These are phyloP conservation scores for Apiotrichum sp. DNA, from an alignment of 1,284 basidiomycete species.

Conservation along the genomic window DNA sequence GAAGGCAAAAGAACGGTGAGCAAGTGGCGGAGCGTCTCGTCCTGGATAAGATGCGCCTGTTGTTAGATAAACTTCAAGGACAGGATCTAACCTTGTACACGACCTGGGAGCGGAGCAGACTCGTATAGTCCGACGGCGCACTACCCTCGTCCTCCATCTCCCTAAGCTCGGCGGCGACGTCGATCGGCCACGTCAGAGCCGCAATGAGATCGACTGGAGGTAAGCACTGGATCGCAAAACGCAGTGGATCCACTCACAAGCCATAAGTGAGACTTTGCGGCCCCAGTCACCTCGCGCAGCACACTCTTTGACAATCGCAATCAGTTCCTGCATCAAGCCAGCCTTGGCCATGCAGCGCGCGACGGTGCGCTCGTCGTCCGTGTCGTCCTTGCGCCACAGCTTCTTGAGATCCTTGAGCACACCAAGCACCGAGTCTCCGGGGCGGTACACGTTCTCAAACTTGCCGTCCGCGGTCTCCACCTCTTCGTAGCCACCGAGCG, in stretches of 20 bases:
- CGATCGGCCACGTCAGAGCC: constrained; percentile 95
- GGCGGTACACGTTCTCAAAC: constrained; percentile 58
- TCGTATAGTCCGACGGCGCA: constrained; percentile 75
- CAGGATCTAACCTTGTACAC: constrained; percentile 65
- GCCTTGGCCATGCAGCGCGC: constrained; percentile 83
- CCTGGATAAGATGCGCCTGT: constrained; percentile 54
- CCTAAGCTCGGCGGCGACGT: constrained; percentile 82
- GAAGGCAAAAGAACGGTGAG: constrained; percentile 64
- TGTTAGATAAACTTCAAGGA: not conserved
- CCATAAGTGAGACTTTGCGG: constrained; percentile 69
- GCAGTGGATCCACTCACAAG: constrained; percentile 49
- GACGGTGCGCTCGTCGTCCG: constrained; percentile 87
- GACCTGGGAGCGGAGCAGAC: constrained; percentile 69
- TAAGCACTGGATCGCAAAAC: too few species aligned
- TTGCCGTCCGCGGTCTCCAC: constrained; percentile 51
- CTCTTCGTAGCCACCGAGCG: constrained; percentile 46
- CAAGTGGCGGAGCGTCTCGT: constrained; percentile 59
- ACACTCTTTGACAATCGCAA: constrained; percentile 74
- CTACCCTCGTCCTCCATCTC: constrained; percentile 73
- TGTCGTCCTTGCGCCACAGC: constrained; percentile 89
- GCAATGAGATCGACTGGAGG: constrained; percentile 68
- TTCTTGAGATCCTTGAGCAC: constrained; percentile 91
- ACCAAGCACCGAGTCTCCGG: constrained; percentile 74
- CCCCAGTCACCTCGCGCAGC: constrained; percentile 57
- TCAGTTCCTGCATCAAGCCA: constrained; percentile 76